phyloP scores from a whole-genome alignment of 1,284 basidiomycete species.

The Coniferiporia weirii region DNA sequence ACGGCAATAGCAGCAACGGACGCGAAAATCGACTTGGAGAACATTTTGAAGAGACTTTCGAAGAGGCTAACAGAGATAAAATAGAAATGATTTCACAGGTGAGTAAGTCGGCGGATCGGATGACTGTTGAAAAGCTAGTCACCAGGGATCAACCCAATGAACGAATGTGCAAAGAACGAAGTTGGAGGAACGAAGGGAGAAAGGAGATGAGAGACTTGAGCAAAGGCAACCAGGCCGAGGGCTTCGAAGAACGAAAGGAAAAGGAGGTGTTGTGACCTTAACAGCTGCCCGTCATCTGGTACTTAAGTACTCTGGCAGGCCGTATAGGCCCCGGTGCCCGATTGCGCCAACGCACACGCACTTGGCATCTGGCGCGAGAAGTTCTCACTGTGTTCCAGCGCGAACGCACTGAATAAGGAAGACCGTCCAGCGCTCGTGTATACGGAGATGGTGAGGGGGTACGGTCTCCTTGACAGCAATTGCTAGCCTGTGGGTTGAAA shows the following conservation, averaged over 20 bases:
- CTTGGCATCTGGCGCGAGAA: background rate
- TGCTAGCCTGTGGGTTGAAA: background rate
- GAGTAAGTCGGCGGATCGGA: background rate
- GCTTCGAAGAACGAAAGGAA: constrained; percentile 16
- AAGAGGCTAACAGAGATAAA: constrained; percentile 1
- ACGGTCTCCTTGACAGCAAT: background rate
- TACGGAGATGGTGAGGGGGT: background rate
- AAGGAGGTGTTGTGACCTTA: constrained; percentile 5
- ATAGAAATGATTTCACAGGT: background rate
- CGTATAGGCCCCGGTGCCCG: background rate
- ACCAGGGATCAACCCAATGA: constrained; percentile 18
- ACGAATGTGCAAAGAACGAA: constrained; percentile 6
- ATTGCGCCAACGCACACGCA: background rate
- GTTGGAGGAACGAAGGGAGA: constrained; percentile 4
- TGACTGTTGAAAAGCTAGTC: background rate
- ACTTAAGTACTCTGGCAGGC: background rate
- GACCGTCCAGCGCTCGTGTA: background rate
- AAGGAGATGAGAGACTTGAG: constrained; percentile 4
- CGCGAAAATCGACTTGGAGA: constrained; percentile 20
- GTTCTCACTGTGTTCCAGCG: background rate
- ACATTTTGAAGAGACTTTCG: constrained; percentile 17
- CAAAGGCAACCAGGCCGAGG: constrained; percentile 20
- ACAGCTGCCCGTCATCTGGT: background rate
- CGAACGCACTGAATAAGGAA: background rate
- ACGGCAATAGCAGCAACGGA: constrained; percentile 17